These are phyloP conservation scores for Micromonas commoda DNA, from an alignment of 139 green algal genomes.

Conservation along the genomic window DNA sequence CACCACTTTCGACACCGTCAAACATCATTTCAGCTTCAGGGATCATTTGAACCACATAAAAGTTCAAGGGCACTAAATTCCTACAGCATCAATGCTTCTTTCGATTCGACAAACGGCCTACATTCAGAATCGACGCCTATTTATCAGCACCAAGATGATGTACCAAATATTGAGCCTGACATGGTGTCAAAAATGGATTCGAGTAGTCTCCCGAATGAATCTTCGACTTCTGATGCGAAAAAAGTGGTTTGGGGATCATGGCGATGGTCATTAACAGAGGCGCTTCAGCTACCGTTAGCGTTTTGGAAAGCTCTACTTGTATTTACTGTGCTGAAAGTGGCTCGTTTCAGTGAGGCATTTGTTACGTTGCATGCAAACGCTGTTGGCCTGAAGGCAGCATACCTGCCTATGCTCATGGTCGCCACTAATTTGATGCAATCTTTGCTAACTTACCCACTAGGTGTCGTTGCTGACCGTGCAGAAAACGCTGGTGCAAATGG, in stretches of 20 bases:
- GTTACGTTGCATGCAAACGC: slow-evolving; percentile 15
- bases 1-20: background rate
- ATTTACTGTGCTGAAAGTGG: slow-evolving; percentile 16
- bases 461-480: background rate
- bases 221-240: too few species aligned
- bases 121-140: too few species aligned
- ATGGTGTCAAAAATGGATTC: too few species aligned
- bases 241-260: slow-evolving; percentile 17
- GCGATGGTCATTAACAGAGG: background rate
- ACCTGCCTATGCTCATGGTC: slow-evolving; percentile 20
- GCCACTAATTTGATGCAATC: slow-evolving; percentile 23
- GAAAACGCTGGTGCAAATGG: slow-evolving; percentile 1
- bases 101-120: too few species aligned
- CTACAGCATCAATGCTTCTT: too few species aligned
- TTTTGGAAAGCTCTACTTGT: slow-evolving; percentile 19
- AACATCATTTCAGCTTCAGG: too few species aligned
- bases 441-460: slow-evolving; percentile 14
- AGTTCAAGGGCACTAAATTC: too few species aligned
- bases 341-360: slow-evolving; percentile 24
- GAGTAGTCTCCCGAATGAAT: too few species aligned
- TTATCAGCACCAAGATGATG: too few species aligned
- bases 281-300: background rate
- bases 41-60: too few species aligned
- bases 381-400: slow-evolving; percentile 10
- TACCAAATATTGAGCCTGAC: too few species aligned